Percentiles rank a stretch among this genome's conserved stretches.
Conservation (phyloP, 2,329 filamentous ascomycete species). For the Anisogramma anomala region DNA sequence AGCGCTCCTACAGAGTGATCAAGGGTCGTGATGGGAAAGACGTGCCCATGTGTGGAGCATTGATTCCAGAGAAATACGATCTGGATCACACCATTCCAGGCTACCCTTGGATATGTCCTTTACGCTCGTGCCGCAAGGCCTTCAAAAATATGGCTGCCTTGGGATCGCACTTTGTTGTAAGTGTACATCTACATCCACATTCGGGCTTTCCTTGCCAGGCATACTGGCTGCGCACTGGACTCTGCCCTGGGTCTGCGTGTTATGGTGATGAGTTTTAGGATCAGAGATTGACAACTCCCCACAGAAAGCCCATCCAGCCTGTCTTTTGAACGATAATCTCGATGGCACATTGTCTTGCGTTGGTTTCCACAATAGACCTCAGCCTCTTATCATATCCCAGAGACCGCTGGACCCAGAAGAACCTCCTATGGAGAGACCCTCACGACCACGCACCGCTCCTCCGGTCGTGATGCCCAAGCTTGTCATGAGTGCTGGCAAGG, state of each 20-base stretch:
- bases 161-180: slow-evolving; percentile 16
- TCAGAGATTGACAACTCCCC: background rate
- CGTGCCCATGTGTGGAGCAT: slow-evolving; percentile 6
- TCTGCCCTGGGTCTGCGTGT: background rate
- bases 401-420: slow-evolving; percentile 4
- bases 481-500: too few relatives aligned
- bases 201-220: too few relatives aligned
- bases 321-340: slow-evolving; percentile 12
- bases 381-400: slow-evolving; percentile 3
- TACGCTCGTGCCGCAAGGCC: slow-evolving; percentile 15
- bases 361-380: slow-evolving; percentile 3
- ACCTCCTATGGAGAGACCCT: slow-evolving; percentile 3
- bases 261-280: too few relatives aligned
- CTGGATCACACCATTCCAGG: slow-evolving; percentile 14
- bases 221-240: too few relatives aligned
- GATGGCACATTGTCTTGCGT: slow-evolving; percentile 12
- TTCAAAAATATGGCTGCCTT: slow-evolving; percentile 12
- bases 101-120: slow-evolving; percentile 18
- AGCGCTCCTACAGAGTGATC: slow-evolving; percentile 9
- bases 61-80: slow-evolving; percentile 18
- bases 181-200: too few relatives aligned
- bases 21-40: slow-evolving; percentile 12
- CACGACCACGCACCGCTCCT: too few relatives aligned
- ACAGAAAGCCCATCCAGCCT: slow-evolving; percentile 8
- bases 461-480: too few relatives aligned